phyloP scores from a whole-genome alignment of 2,329 filamentous ascomycete species.

The Pyricularia sp. region DNA sequence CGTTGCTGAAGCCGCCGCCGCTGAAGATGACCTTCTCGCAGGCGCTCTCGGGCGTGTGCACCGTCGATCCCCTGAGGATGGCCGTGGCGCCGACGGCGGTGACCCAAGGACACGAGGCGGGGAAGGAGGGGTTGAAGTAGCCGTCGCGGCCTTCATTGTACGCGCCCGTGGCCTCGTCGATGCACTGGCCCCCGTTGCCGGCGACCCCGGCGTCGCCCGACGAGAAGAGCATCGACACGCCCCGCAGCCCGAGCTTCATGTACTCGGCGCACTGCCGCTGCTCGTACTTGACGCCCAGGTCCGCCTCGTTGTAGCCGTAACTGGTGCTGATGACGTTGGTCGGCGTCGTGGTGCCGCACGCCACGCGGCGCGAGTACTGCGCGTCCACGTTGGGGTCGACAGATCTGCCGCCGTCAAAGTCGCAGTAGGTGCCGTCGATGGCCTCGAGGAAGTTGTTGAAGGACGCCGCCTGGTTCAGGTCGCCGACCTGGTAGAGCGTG shows the following conservation, averaged over 20 bases:
- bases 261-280: constrained; percentile 44
- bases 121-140: constrained; percentile 37
- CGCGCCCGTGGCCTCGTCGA: constrained; percentile 19
- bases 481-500: constrained; percentile 37
- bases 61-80: constrained; percentile 26
- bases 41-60: constrained; percentile 27
- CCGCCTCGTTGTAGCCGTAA: constrained; percentile 44
- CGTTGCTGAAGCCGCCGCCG: constrained; percentile 36
- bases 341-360: constrained; percentile 30
- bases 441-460: constrained; percentile 25
- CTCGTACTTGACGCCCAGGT: constrained; percentile 36
- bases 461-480: constrained; percentile 20
- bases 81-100: constrained; percentile 43
- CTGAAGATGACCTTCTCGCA: constrained; percentile 35
- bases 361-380: constrained; percentile 25
- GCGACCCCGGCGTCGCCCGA: constrained; percentile 40
- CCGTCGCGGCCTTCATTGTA: constrained; percentile 20
- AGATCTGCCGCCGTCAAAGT: constrained; percentile 28
- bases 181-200: constrained; percentile 26
- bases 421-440: constrained; percentile 36
- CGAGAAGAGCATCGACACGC: constrained; percentile 39
- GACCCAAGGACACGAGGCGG: constrained; percentile 36
- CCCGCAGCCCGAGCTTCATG: constrained; percentile 46
- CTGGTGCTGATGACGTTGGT: constrained; percentile 46
- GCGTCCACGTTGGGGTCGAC: constrained; percentile 24